Evolutionary conservation across 108 stramenopile species (phyloP).

Genomic region (Nannochloropsis granulata): DNA sequence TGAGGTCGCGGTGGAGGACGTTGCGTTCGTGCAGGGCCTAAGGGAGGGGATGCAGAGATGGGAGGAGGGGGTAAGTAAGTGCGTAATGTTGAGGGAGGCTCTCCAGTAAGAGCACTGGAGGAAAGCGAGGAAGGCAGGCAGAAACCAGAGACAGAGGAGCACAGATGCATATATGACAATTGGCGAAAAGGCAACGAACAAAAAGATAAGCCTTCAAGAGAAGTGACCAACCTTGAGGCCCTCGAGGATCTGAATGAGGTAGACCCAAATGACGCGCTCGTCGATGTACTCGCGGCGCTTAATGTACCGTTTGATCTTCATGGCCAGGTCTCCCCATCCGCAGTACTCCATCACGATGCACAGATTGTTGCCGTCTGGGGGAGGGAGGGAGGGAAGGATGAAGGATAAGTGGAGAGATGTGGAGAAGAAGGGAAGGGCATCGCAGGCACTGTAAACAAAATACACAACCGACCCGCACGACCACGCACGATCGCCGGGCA

Average conservation of each 20-base stretch:
- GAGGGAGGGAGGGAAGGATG: not conserved
- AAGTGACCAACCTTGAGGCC: not conserved
- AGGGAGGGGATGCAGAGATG: not conserved
- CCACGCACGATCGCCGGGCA: too few species aligned
- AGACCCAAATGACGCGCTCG: constrained; percentile 29
- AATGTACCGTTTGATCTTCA: constrained; percentile 13
- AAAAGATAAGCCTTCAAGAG: too few species aligned
- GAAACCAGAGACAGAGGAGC: not conserved
- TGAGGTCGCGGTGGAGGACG: constrained; percentile 36
- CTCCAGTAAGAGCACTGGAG: not conserved
- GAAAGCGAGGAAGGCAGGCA: not conserved
- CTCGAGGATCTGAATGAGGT: constrained; percentile 15
- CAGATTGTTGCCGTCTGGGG: not conserved
- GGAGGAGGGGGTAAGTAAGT: not conserved
- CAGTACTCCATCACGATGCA: constrained; percentile 32
- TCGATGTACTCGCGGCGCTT: constrained; percentile 21
- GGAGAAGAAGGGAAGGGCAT: not conserved
- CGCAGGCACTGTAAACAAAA: not conserved
- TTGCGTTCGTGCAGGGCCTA: not conserved
- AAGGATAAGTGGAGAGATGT: not conserved
- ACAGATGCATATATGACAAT: not conserved
- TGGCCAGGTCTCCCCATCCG: constrained; percentile 16
- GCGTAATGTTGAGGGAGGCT: not conserved
- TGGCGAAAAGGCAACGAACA: not conserved
- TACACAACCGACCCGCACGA: not conserved